Evolutionary conservation across 768 basidiomycete genomes (phyloP).

Genomic region (Lyophyllum atratum): DNA sequence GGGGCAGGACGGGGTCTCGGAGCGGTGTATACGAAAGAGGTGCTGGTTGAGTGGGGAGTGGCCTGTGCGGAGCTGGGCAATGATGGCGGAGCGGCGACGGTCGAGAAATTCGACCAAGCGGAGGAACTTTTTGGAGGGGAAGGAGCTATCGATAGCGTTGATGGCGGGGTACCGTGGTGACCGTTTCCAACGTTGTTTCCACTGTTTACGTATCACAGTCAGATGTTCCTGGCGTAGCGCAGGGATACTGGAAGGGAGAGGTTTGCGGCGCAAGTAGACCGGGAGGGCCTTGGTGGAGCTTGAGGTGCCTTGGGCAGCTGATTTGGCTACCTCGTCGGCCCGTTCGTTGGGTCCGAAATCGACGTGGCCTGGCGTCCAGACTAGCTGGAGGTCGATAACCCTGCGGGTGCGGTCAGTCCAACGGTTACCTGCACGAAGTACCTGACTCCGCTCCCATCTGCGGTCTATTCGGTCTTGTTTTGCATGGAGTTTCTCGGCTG

Average conservation of each 20-base stretch:
- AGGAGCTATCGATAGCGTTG: conserved; percentile 8
- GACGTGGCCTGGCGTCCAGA: conserved; percentile 5
- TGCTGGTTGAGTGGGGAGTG: conserved; percentile 30
- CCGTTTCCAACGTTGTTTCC: conserved; percentile 10
- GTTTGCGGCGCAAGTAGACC: not conserved
- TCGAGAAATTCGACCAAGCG: not conserved
- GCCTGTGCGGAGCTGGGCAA: conserved; percentile 18
- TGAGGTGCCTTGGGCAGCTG: conserved; percentile 1
- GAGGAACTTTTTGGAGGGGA: conserved; percentile 8
- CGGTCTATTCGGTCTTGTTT: not conserved
- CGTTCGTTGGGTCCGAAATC: conserved; percentile 7
- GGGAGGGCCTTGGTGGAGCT: not conserved
- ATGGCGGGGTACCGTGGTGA: conserved; percentile 6
- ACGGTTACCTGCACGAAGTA: no score
- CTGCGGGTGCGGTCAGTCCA: not conserved
- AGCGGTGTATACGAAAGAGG: conserved; percentile 21
- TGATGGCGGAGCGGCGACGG: conserved; percentile 1
- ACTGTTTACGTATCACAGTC: not conserved
- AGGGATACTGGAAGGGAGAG: conserved; percentile 15
- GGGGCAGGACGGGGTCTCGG: conserved; percentile 18
- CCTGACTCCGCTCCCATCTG: not conserved
- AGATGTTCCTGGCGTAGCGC: conserved; percentile 6
- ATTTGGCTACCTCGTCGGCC: not conserved
- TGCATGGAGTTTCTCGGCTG: not conserved
- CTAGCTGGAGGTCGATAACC: not conserved